Evolutionary conservation across 2,329 filamentous ascomycete species (phyloP), one percentile per base, ranked within the genome.

Genomic region (Fusarium sp.): DNA sequence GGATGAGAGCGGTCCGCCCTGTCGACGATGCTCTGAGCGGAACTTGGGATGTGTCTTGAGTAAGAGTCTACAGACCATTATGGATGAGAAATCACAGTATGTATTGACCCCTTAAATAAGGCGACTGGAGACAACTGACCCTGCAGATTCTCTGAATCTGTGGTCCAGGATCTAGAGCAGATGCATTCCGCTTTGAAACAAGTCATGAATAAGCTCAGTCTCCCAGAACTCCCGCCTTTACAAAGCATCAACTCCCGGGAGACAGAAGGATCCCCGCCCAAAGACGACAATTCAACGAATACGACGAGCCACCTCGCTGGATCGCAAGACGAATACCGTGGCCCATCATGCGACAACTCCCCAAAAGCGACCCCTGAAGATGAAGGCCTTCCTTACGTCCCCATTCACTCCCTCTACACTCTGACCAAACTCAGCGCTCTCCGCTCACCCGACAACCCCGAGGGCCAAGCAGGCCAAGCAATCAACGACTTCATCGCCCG

Each of bases 31-130:
- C 41, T 58, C 70, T 15, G 75, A 78, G 53, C 61, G 74, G 12
- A 75, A 74, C 35, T 58, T 79, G 26, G 72, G 72, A 1, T 79
- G 77, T 43, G 75, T 78, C 2, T 54, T 79, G 44, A 77, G 77
- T 41, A 79, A 79, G 69, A 78, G 76, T 41, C 67, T 79, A 3
- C 77, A 79, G 58, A 79, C 74, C 2, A 73, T 79, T 22, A 78
- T 79, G 31, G 76, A 77, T 59, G 77, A 79, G 59, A 75, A 76
- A 53, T 73, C 74, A 31, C 75, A 77, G 75, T 77, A 67, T 49
- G 71, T 0, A 1, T 11, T 5, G 0, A 5, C 13, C 5, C 31
- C 6, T 12, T 13, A 7, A 34, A 34, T 5, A 2, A n/a, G 7
- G 11, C 13, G 12, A 34, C 31, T n/a, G 31, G 12, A 6, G 19